phyloP scores from a whole-genome alignment of 257 asterid species.

The Solanum chiquidenum region DNA sequence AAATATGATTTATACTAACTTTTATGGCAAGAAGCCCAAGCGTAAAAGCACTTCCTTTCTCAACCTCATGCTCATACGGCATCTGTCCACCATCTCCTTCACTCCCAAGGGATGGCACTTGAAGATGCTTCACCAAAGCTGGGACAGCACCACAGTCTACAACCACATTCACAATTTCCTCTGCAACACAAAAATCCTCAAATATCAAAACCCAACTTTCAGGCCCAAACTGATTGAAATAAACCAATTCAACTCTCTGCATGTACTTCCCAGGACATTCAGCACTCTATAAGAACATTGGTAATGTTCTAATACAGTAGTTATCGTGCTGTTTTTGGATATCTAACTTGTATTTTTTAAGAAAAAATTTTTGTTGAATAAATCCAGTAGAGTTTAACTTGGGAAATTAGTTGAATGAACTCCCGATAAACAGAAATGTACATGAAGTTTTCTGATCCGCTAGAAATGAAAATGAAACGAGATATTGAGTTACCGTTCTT shows the following conservation, averaged over 20 bases:
- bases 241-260: background rate
- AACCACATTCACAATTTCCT: constrained; percentile 76
- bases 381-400: background rate
- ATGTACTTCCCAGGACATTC: background rate
- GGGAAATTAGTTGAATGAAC: background rate
- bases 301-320: background rate
- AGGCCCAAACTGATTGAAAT: background rate
- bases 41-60: constrained; percentile 96
- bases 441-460: background rate
- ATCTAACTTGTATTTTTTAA: background rate
- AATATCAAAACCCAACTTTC: constrained; percentile 9
- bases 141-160: constrained; percentile 96
- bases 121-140: constrained; percentile 67
- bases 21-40: constrained; percentile 94
- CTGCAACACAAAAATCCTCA: constrained; percentile 37
- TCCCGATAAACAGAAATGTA: background rate
- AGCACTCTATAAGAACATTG: background rate
- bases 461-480: background rate
- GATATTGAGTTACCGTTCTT: constrained; percentile 23
- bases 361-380: background rate
- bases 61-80: constrained; percentile 84
- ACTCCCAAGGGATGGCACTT: constrained; percentile 37
- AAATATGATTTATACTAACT: constrained; percentile 28
- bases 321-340: background rate
- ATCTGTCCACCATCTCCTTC: constrained; percentile 39